Evolutionary conservation across 2,329 filamentous ascomycete species (phyloP).

Genomic region (Pyrenophora seminiperda): DNA sequence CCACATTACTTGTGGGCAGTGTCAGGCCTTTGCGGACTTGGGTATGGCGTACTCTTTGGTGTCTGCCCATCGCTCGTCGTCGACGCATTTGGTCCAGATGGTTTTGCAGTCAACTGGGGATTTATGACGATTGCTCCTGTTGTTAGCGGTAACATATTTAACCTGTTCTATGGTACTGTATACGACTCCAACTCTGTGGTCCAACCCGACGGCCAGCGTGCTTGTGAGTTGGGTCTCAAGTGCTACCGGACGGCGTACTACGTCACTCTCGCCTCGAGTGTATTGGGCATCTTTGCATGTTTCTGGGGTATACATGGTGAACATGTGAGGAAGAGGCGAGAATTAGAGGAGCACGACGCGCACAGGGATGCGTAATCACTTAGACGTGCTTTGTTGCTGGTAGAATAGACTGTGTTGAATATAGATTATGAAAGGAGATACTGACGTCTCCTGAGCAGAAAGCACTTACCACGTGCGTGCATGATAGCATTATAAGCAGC

Average conservation of each 20-base stretch:
- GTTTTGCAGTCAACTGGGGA: slow-evolving; percentile 94
- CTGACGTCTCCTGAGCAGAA: no score
- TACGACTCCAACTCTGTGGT: slow-evolving; percentile 80
- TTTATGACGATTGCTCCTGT: slow-evolving; percentile 91
- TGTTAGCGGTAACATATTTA: slow-evolving; percentile 87
- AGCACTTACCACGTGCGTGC: not conserved
- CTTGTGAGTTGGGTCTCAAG: slow-evolving; percentile 75
- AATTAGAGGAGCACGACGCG: slow-evolving; percentile 38
- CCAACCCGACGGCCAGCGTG: slow-evolving; percentile 69
- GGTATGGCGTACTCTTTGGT: slow-evolving; percentile 92
- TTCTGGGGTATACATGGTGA: slow-evolving; percentile 72
- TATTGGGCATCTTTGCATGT: slow-evolving; percentile 70
- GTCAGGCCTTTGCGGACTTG: slow-evolving; percentile 82
- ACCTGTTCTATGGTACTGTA: slow-evolving; percentile 82
- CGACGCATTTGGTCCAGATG: slow-evolving; percentile 87
- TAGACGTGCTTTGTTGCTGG: not conserved
- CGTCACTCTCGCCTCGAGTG: slow-evolving; percentile 74
- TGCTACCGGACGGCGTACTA: slow-evolving; percentile 85
- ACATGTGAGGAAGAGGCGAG: slow-evolving; percentile 43
- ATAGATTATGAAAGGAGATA: no score
- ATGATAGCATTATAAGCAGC: not conserved
- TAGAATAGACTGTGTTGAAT: no score
- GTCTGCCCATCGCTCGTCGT: slow-evolving; percentile 87
- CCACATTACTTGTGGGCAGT: slow-evolving; percentile 78
- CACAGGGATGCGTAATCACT: slow-evolving; percentile 36